A percentile compares a stretch with the other conserved stretches of the same genome.
phyloP scores from a whole-genome alignment of 2,329 filamentous ascomycete genomes.

The Colletotrichum sojae region DNA sequence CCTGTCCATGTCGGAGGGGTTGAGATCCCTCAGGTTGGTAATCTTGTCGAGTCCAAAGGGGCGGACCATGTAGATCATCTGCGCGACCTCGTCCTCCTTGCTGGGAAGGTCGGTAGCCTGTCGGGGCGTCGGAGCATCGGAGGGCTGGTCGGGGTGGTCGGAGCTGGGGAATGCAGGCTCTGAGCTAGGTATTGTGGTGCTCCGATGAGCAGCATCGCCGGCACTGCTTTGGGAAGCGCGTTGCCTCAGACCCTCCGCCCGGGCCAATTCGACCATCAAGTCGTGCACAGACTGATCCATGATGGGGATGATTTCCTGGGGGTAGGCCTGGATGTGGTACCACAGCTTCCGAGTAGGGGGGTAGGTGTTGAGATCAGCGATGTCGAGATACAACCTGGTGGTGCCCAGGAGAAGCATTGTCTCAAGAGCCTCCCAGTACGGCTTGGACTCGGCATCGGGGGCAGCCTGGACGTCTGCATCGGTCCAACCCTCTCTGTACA shows the following conservation, averaged over 20 bases:
- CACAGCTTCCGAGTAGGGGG: conserved; percentile 93
- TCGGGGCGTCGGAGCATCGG: conserved; percentile 54
- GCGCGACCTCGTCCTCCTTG: conserved; percentile 85
- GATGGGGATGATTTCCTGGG: conserved; percentile 94
- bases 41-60: conserved; percentile 90
- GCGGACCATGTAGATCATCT: conserved; percentile 85
- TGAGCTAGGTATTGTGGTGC: conserved; percentile 71
- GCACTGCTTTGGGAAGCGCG: conserved; percentile 73
- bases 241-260: conserved; percentile 81
- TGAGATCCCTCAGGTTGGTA: conserved; percentile 93
- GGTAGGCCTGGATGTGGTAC: conserved; percentile 95
- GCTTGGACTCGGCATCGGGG: conserved; percentile 81
- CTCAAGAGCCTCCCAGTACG: conserved; percentile 88
- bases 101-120: conserved; percentile 66
- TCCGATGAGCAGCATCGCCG: conserved; percentile 54
- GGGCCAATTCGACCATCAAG: conserved; percentile 90
- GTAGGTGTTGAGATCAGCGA: conserved; percentile 91
- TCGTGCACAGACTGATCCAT: conserved; percentile 98
- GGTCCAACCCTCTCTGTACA: conserved; percentile 89
- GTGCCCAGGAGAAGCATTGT: conserved; percentile 92
- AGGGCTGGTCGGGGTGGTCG: conserved; percentile 73
- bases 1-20: conserved; percentile 89
- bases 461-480: conserved; percentile 80
- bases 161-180: conserved; percentile 85
- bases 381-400: conserved; percentile 88